Conservation (phyloP, 768 basidiomycete species). For the Auricularia sp. region DNA sequence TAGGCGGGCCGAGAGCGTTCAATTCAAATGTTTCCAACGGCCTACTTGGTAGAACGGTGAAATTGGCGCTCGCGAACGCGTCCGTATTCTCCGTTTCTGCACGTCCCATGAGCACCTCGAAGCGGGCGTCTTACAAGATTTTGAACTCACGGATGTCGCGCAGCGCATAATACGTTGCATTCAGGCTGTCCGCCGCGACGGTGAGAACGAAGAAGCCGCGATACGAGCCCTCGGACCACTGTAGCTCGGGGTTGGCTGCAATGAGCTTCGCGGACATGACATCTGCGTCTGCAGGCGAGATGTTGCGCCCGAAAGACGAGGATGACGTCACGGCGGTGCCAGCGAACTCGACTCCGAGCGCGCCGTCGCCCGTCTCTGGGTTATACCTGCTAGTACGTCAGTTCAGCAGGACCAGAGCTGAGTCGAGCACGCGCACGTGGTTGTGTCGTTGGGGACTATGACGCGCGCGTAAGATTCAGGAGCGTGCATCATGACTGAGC, state of each 20-base stretch:
- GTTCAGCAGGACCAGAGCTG: too few relatives aligned
- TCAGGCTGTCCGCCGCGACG: conserved; percentile 33
- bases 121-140: too few relatives aligned
- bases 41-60: conserved; percentile 25
- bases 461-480: not conserved
- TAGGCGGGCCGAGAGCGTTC: not conserved
- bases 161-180: conserved; percentile 49
- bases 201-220: conserved; percentile 50
- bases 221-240: conserved; percentile 52
- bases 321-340: conserved; percentile 48
- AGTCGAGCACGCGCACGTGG: conserved; percentile 20
- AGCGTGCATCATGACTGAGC: not conserved
- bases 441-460: conserved; percentile 40
- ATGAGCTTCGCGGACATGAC: conserved; percentile 28
- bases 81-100: conserved; percentile 34
- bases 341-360: conserved; percentile 50
- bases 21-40: conserved; percentile 1
- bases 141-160: conserved; percentile 30
- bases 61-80: conserved; percentile 33
- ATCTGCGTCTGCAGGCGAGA: conserved; percentile 30
- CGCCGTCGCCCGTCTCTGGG: conserved; percentile 36
- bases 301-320: conserved; percentile 35
- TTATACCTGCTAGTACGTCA: conserved; percentile 30
- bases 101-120: not conserved
- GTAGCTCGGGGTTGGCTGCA: conserved; percentile 36